Evolutionary conservation across 164 flowering plant genomes (phyloP), one percentile per base, ranked within the genome.

Genomic region (Vitis riparia): DNA sequence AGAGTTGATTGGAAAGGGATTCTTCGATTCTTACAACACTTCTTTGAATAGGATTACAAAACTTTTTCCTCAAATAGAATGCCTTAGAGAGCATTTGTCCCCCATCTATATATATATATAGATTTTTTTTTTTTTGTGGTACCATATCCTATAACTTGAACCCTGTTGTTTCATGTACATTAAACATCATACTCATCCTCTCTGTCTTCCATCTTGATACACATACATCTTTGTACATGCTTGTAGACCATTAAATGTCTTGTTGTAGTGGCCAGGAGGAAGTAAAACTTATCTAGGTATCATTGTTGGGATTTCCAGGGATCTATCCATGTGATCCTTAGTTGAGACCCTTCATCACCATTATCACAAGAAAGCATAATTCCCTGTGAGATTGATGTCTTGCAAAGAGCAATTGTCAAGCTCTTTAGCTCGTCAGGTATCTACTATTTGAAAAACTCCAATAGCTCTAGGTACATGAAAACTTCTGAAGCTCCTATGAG

Each of bases 371-470:
- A 78, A 94, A 78, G 84, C 29, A 56, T 87, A 94, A 75, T 94
- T 94, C 58, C 98, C 98, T 0, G 81, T 4, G 97, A 94, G 66
- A 92, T 92, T 7, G 98, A 92, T 12, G 95, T 88, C 94, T 89
- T 92, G 76, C 95, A 88, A 32, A 94, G 93, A 5, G 97, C 97
- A 71, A 97, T 92, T 11, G 97, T 97, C 30, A 94, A 92, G 78
- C 97, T 92, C 80, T 92, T 94, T 19, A 94, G 79, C 12, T 92
- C 94, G 62, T 92, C 97, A 1, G 97, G 98, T 11, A 94, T 77
- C 67, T 94, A 97, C 3, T 82, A 90, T 69, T 91, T 94, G 85
- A 92, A 94, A 78, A 94, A 94, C 76, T 92, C 97, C 60, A 94
- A 68, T 69, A 92, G 98, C 13, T 93, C 92, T 2, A 94, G 97